A percentile compares a stretch with the other conserved stretches of the same genome.
Evolutionary conservation across 768 basidiomycete species (phyloP).

Genomic region (Lentinula boryana): DNA sequence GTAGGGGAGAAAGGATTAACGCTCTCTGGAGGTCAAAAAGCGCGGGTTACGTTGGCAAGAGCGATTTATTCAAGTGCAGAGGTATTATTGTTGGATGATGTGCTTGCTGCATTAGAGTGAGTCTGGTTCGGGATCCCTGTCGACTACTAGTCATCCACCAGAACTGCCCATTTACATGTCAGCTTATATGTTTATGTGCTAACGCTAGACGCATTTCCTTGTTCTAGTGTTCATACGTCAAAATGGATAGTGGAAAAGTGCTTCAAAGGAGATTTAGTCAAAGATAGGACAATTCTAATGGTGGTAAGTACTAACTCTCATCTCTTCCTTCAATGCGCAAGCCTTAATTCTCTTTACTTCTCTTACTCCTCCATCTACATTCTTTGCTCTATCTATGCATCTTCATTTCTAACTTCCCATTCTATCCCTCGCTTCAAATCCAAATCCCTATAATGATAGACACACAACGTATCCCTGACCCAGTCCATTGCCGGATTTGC

Average conservation of each 20-base stretch:
- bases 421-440: no score
- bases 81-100: slow-evolving; percentile 28
- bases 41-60: slow-evolving; percentile 32
- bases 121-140: slow-evolving; percentile 34
- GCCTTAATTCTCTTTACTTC: not conserved
- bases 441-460: slow-evolving; percentile 17
- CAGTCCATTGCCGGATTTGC: slow-evolving; percentile 50
- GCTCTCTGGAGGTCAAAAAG: slow-evolving; percentile 43
- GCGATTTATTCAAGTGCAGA: slow-evolving; percentile 45
- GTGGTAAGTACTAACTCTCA: slow-evolving; percentile 41
- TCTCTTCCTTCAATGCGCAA: not conserved
- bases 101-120: slow-evolving; percentile 20
- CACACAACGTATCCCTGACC: slow-evolving; percentile 46
- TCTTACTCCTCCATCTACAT: no score
- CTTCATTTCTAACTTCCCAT: no score
- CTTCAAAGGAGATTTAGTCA: slow-evolving; percentile 70
- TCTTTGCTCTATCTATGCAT: no score
- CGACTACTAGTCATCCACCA: no score
- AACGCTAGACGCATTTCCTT: no score
- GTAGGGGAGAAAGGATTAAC: slow-evolving; percentile 62
- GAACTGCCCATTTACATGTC: slow-evolving; percentile 19
- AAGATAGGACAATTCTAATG: slow-evolving; percentile 74
- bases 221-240: slow-evolving; percentile 67
- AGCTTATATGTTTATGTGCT: no score
- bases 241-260: slow-evolving; percentile 78